Base-by-base conservation (phyloP, 78 protist species). In the Capsaspora owczarzaki region DNA sequence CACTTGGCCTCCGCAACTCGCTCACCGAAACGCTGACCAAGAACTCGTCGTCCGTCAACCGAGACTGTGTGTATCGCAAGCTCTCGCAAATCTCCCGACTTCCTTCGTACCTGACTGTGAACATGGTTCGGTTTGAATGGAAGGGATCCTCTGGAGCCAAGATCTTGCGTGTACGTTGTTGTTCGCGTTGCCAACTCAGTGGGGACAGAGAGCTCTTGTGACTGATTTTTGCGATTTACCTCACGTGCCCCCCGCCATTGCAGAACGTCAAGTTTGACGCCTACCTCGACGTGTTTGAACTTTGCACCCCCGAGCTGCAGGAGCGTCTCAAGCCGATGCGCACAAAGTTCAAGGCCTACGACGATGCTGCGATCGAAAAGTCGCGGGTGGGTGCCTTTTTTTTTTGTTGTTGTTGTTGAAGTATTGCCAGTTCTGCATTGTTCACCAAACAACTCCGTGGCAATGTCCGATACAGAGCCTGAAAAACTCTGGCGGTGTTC, bases 91-190 rank as follows among this genome's bases (percentile, higher is more conserved):
- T 94, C 49, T 22, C 78, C 4, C 72, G 78, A 23, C 87, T 94
- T 42, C 97, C 97, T 31, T 49, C 60, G 22, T 93, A 87, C 78
- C 84, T 94, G 27, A 51, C 71, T 22, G 89, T 94, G 33, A 75
- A 93, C 37, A 80, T 92, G 37, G 96, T 92, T 2, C 84, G 97
- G 41, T 94, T 94, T 88, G 49, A 38, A 37, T 94, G 95, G 95
- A 81, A 87, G 38, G 72, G 51, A 4, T 38, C 72, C n/a, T 76
- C 49, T 22, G 85, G 83, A 51, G 85, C 92, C 8, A 94, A 94
- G 83, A 85, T 93, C 37, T 82, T 94, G 31, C 76, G 89, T 53
- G 77, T 75, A 38, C 14, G 85, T 63, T 53, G 41, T 0, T 16
- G 43, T 19, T 8, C 76, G 76, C 53, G 23, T 46, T 68, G 74